A percentile compares a stretch with the other conserved stretches of the same genome.
phyloP scores from a whole-genome alignment of 1,284 basidiomycete genomes.

The Rhodofomes roseus region DNA sequence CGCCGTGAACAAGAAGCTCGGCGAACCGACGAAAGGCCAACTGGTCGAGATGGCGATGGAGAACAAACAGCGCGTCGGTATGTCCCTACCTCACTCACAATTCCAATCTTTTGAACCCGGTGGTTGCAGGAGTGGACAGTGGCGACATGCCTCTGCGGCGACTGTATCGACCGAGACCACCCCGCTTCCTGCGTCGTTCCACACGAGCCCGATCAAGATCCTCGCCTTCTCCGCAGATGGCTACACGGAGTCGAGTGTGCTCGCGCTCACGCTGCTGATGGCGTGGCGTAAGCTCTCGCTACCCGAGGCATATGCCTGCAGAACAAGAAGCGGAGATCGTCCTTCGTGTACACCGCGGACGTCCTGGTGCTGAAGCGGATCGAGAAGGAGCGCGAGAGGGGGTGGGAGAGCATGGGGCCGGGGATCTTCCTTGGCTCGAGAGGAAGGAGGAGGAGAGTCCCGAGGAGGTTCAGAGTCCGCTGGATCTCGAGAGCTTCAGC shows the following conservation, averaged over 20 bases:
- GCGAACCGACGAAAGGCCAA: slow-evolving; percentile 58
- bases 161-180: slow-evolving; percentile 5
- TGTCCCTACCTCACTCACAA: slow-evolving; percentile 11
- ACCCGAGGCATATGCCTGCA: slow-evolving; percentile 91
- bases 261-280: slow-evolving; percentile 90
- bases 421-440: slow-evolving; percentile 1
- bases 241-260: slow-evolving; percentile 88
- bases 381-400: slow-evolving; percentile 35
- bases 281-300: slow-evolving; percentile 64
- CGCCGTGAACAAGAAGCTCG: slow-evolving; percentile 66
- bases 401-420: slow-evolving; percentile 1
- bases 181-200: slow-evolving; percentile 6
- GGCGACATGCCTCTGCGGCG: too few relatives aligned
- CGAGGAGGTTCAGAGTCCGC: not conserved
- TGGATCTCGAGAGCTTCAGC: not conserved
- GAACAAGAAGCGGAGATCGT: slow-evolving; percentile 65
- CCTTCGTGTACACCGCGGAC: slow-evolving; percentile 91
- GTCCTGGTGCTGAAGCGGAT: slow-evolving; percentile 62
- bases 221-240: slow-evolving; percentile 78
- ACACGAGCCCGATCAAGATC: slow-evolving; percentile 62
- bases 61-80: slow-evolving; percentile 80
- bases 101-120: not conserved
- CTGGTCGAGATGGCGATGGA: slow-evolving; percentile 77
- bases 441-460: not conserved
- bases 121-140: slow-evolving; percentile 57